Percentiles rank a stretch among this genome's conserved stretches.
phyloP scores from a whole-genome alignment of 1,284 basidiomycete genomes.

The Cutaneotrichosporon sp. region DNA sequence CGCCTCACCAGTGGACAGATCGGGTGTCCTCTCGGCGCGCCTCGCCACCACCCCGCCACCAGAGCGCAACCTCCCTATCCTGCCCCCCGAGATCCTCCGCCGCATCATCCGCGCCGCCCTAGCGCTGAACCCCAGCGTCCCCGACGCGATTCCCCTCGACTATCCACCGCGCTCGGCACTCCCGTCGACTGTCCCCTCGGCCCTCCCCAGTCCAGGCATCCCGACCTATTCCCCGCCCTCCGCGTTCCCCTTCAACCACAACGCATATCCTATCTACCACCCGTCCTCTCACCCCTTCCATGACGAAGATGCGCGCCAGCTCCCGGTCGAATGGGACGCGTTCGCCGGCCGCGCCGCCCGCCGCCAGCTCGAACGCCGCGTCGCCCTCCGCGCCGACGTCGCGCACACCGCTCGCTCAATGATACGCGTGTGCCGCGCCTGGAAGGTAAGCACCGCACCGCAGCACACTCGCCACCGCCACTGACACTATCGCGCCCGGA shows the following conservation, averaged over 20 bases:
- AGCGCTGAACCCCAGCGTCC: conserved; percentile 20
- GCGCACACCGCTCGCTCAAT: conserved; percentile 44
- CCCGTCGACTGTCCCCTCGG: not conserved
- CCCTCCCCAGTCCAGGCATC: not conserved
- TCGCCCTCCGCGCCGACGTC: conserved; percentile 7
- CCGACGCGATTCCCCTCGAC: conserved; percentile 13
- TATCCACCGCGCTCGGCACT: conserved; percentile 1
- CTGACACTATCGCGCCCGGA: conserved; percentile 7
- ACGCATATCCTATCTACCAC: not conserved
- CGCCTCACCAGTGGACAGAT: conserved; percentile 8
- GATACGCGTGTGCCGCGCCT: conserved; percentile 67
- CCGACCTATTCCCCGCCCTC: not conserved
- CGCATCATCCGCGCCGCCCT: conserved; percentile 40
- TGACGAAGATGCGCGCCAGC: not conserved
- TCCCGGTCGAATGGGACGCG: conserved; percentile 30
- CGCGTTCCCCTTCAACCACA: not conserved
- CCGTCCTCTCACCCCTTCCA: not conserved
- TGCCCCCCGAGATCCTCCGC: conserved; percentile 31
- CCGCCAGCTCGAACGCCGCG: conserved; percentile 10
- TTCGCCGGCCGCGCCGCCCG: conserved; percentile 30
- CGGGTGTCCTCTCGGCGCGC: conserved; percentile 12
- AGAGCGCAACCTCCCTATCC: conserved; percentile 8
- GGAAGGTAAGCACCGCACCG: conserved; percentile 62
- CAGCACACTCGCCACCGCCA: not conserved
- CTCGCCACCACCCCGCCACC: conserved; percentile 10